Evolutionary conservation across 768 basidiomycete species (phyloP).

Genomic region (Xerocomellus dryophilus): DNA sequence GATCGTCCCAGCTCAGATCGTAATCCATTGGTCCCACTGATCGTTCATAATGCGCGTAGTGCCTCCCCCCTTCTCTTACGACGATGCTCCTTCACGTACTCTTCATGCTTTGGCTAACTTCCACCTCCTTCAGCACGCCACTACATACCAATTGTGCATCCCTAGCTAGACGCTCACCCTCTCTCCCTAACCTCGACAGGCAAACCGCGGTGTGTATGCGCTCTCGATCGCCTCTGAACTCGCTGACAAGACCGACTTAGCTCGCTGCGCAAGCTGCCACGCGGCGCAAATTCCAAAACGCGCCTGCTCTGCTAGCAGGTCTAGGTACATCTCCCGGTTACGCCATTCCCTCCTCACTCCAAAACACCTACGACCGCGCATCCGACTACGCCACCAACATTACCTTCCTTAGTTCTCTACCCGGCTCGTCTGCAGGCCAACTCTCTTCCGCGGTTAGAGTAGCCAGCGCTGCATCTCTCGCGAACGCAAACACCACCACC

Average conservation of each 20-base stretch:
- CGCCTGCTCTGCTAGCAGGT: conserved; percentile 13
- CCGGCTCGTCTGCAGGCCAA: background rate
- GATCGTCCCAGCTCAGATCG: too few species aligned
- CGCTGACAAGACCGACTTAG: conserved; percentile 7
- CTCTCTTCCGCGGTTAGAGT: background rate
- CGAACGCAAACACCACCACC: background rate
- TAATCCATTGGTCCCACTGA: conserved; percentile 7
- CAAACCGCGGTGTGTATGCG: conserved; percentile 8
- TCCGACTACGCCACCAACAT: conserved; percentile 20
- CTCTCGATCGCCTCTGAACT: background rate
- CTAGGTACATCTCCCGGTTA: conserved; percentile 6
- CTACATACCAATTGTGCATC: conserved; percentile 1
- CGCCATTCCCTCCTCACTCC: conserved; percentile 12
- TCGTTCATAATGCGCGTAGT: background rate
- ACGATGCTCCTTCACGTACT: conserved; percentile 15
- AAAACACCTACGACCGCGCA: conserved; percentile 14
- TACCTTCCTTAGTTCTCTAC: background rate
- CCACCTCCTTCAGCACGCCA: conserved; percentile 11
- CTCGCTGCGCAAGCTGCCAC: conserved; percentile 13
- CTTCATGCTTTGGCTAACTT: conserved; percentile 5
- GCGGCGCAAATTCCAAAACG: conserved; percentile 17
- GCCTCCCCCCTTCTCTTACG: background rate
- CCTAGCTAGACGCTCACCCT: background rate
- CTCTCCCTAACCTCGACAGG: background rate
- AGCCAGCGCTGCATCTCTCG: background rate